Evolutionary conservation across 2,329 filamentous ascomycete genomes (phyloP).

Genomic region (Botryotinia globosa): DNA sequence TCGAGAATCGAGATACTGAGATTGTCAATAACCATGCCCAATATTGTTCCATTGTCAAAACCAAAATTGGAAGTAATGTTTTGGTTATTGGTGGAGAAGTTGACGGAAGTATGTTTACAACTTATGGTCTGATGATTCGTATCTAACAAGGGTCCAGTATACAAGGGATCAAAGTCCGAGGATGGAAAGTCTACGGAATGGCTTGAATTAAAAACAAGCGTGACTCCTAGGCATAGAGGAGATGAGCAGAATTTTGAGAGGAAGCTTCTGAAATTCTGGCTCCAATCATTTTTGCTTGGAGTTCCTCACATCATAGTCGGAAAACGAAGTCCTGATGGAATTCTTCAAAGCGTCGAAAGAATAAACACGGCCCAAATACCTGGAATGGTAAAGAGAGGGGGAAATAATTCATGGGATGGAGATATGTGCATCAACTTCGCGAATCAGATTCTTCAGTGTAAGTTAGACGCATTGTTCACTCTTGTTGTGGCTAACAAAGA

Average conservation of each 20-base stretch:
- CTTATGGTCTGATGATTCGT: slow-evolving; percentile 11
- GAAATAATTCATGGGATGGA: slow-evolving; percentile 75
- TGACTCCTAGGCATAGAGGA: slow-evolving; percentile 58
- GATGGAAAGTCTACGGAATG: slow-evolving; percentile 72
- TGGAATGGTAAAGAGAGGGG: slow-evolving; percentile 64
- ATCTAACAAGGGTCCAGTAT: slow-evolving; percentile 51
- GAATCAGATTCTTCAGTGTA: slow-evolving; percentile 72
- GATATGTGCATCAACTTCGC: slow-evolving; percentile 94
- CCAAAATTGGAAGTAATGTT: slow-evolving; percentile 72
- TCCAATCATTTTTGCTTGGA: slow-evolving; percentile 89
- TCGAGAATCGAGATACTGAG: slow-evolving; percentile 69
- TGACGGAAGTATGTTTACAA: slow-evolving; percentile 63
- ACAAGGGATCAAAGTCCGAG: slow-evolving; percentile 68
- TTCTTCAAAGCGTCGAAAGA: slow-evolving; percentile 70
- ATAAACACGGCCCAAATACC: slow-evolving; percentile 79
- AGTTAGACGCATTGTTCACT: slow-evolving; percentile 37
- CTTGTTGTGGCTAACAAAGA: slow-evolving; percentile 19
- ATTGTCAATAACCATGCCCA: slow-evolving; percentile 86
- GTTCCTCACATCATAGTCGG: slow-evolving; percentile 91
- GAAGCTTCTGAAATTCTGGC: slow-evolving; percentile 95
- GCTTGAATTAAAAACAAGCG: slow-evolving; percentile 88
- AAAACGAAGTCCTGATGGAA: slow-evolving; percentile 71
- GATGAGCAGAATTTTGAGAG: slow-evolving; percentile 77
- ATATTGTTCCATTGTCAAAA: slow-evolving; percentile 92
- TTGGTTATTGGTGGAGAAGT: slow-evolving; percentile 91